A percentile compares a stretch with the other conserved stretches of the same genome.
phyloP scores from a whole-genome alignment of 768 basidiomycete species.

The Tricholoma sp. region DNA sequence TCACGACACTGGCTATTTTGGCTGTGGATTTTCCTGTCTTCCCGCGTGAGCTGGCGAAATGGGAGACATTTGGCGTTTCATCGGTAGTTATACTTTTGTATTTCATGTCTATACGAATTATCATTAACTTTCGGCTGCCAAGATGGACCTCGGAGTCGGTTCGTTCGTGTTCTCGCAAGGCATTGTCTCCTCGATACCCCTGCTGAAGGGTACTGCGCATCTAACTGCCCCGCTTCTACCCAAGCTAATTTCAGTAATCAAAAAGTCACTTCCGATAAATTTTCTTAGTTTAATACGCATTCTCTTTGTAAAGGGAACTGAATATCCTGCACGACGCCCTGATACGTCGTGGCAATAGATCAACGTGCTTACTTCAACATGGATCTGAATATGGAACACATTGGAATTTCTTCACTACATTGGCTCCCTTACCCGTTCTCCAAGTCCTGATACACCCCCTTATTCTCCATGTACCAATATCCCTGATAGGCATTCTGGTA shows the following conservation, averaged over 20 bases:
- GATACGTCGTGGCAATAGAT: not conserved
- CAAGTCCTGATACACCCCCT: too few relatives aligned
- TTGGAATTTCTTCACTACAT: conserved; percentile 95
- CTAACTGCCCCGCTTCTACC: too few relatives aligned
- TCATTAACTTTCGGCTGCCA: not conserved
- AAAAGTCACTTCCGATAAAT: conserved; percentile 77
- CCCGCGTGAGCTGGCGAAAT: conserved; percentile 83
- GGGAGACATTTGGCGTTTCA: conserved; percentile 93
- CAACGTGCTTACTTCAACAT: conserved; percentile 43
- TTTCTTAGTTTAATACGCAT: conserved; percentile 68
- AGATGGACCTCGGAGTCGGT: conserved; percentile 99
- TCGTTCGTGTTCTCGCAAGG: conserved; percentile 98
- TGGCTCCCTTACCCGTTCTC: conserved; percentile 73
- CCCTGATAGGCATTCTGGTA: conserved; percentile 56
- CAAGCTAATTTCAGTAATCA: too few relatives aligned
- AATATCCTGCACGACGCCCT: conserved; percentile 72
- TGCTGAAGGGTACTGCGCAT: too few relatives aligned
- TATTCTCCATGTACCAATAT: conserved; percentile 50
- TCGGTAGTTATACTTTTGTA: conserved; percentile 48
- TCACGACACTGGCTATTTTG: conserved; percentile 83
- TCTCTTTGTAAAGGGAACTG: too few relatives aligned
- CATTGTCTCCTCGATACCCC: too few relatives aligned
- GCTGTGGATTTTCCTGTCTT: conserved; percentile 96
- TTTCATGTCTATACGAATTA: conserved; percentile 3
- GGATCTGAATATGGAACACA: conserved; percentile 97